Base-by-base conservation (phyloP, 2,329 filamentous ascomycete genomes). In the Cytospora piceicola region DNA sequence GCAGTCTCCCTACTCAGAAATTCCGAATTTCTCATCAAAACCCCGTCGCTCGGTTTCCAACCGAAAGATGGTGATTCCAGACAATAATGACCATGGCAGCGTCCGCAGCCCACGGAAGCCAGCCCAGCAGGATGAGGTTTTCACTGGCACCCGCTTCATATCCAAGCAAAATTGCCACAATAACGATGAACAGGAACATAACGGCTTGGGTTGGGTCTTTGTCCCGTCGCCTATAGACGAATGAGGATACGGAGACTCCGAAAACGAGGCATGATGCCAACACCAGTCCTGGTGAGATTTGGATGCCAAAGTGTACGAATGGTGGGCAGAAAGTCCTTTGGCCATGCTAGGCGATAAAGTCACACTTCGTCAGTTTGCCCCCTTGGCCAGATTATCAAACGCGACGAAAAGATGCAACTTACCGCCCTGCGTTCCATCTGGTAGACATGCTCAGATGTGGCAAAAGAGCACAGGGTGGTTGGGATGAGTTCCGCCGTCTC, bases 41-140 rank as follows among this genome's bases (percentile, higher is more conserved):
- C 46, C 11, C 20, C 4, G 39, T 49, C 46, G n/a, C 22, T 49
- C n/a, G 20, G 11, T 9, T 3, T 24, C 46, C n/a, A 24, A 11
- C n/a, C n/a, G 46, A 49, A 12, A 24, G 17, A 49, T 49, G 15
- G 46, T 5, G 20, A 24, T 14, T 49, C 46, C 39, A 49, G 3
- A 49, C 11, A 24, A n/a, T 49, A n/a, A 49, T 22, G 9, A 22
- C n/a, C 46, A 49, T 24, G 11, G 22, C 22, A 3, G 15, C 46
- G 46, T 22, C 46, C n/a, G n/a, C 55, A 14, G 20, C 55, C 55
- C 53, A 56, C 20, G 29, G 17, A 11, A 56, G 53, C 53, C 29
- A 39, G 17, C 32, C 55, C 17, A 39, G 55, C 32, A 34, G 24
- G 1, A 49, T 42, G 11, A 42, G 2, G 9, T 42, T 27, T 14